Evolutionary conservation across 2,329 filamentous ascomycete genomes (phyloP), one percentile per base, ranked within the genome.

Genomic region (Hypoxylon sp.): DNA sequence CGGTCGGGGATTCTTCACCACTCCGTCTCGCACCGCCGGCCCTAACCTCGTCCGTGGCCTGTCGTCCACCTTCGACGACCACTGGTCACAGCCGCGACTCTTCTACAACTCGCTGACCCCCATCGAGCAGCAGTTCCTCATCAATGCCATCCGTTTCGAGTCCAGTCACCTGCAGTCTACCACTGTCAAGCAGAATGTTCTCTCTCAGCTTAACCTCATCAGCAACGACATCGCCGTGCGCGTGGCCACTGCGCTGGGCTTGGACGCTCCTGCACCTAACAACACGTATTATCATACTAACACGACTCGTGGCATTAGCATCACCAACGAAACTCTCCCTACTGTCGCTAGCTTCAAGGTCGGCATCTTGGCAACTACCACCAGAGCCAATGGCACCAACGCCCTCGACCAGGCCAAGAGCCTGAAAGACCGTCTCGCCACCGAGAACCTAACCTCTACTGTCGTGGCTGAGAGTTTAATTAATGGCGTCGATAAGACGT

Each of bases 131-230:
- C 90, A 93, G 73, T 89, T 91, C 74, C 77, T 93, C 39, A 83
- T 93, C 79, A 90, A 93, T 75, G 90, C 89, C 0, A 87, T 93
- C 58, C 88, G 90, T 27, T 92, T 93, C 76, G 91, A 93, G 79
- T 85, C 84, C 0, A 84, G 87, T 21, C 84, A 90, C 12, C 71
- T 93, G 32, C 79, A 82, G 70, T 88, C 86, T 43, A 70, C 78
- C 0, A 73, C 82, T 1, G 87, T 93, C 14, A 88, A 88, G 78
- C 78, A 85, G 69, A 92, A 91, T 68, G 87, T 91, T 1, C 81
- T 93, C 43, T 79, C 80, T 14, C 90, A 93, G 74, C 83, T 93
- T 9, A 93, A 93, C 81, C 84, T 83, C 46, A 81, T 93, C 71
- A 87, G 84, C 75, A 85, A 93, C 74, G 88, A 91, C 70, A 78